Conservation (phyloP, 371 early-diverging fungal species). For the Rhizopus delemar region DNA sequence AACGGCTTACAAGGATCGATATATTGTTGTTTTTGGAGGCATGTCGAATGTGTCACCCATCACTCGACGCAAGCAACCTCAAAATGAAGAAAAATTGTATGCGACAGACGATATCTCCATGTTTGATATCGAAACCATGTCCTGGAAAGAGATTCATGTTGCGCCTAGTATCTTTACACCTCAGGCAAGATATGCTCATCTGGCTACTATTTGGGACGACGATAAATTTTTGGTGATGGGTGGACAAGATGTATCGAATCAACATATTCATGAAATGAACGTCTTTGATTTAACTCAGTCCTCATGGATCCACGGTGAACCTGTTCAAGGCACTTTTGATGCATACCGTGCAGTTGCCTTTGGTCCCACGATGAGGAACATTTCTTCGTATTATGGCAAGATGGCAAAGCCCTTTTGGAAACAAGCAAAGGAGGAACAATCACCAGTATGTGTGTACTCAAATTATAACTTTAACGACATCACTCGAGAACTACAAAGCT, state of each 20-base stretch:
- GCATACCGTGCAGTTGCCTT: conserved; percentile 73
- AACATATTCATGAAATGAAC: conserved; percentile 76
- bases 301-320: conserved; percentile 65
- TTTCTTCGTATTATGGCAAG: conserved; percentile 11
- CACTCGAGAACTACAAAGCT: conserved; percentile 70
- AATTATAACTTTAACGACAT: conserved; percentile 81
- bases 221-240: conserved; percentile 70
- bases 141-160: conserved; percentile 60
- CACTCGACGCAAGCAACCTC: conserved; percentile 4
- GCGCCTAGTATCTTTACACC: conserved; percentile 57
- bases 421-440: neutral
- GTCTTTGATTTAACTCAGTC: conserved; percentile 66
- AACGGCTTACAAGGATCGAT: conserved; percentile 53
- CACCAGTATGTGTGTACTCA: conserved; percentile 68
- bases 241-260: conserved; percentile 77
- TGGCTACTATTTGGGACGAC: conserved; percentile 57
- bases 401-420: conserved; percentile 20
- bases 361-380: conserved; percentile 10
- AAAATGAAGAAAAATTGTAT: conserved; percentile 38
- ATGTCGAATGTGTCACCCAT: conserved; percentile 41
- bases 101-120: conserved; percentile 72
- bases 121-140: conserved; percentile 61
- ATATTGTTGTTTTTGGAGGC: conserved; percentile 65
- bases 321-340: conserved; percentile 68
- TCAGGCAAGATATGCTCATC: conserved; percentile 77